phyloP scores from a whole-genome alignment of 2,329 filamentous ascomycete species.

The Talaromyces pinophilus region DNA sequence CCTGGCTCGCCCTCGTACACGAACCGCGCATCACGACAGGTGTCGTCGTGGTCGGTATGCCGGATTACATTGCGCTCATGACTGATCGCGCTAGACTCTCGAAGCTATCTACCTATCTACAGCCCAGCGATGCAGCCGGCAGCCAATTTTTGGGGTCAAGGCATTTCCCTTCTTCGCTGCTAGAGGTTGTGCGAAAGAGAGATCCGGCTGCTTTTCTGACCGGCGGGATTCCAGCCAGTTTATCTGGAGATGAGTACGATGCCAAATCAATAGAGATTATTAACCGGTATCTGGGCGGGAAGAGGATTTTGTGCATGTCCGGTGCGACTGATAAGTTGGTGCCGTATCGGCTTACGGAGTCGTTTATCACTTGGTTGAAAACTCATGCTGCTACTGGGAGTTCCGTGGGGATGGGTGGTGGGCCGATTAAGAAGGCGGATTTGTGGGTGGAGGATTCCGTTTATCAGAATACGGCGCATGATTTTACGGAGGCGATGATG shows the following conservation, averaged over 20 bases:
- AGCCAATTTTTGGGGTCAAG: conserved; percentile 70
- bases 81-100: conserved; percentile 72
- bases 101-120: conserved; percentile 63
- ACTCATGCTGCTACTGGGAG: conserved; percentile 41
- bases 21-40: conserved; percentile 78
- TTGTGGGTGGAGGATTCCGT: conserved; percentile 59
- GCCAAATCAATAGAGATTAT: conserved; percentile 46
- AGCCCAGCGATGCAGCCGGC: conserved; percentile 55
- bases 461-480: conserved; percentile 60
- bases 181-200: conserved; percentile 62
- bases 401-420: conserved; percentile 53
- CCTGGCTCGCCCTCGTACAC: conserved; percentile 78
- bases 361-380: conserved; percentile 60
- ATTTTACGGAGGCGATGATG: conserved; percentile 59
- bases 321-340: conserved; percentile 63
- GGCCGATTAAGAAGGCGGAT: neutral
- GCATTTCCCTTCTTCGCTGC: conserved; percentile 72
- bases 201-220: conserved; percentile 79
- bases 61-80: conserved; percentile 82
- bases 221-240: conserved; percentile 41
- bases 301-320: conserved; percentile 56
- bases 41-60: conserved; percentile 82
- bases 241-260: conserved; percentile 44
- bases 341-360: conserved; percentile 58
- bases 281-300: conserved; percentile 48